A percentile compares a stretch with the other conserved stretches of the same genome.
Conservation (phyloP, 2,329 filamentous ascomycete species). For the Aaosphaeria pasadenensis region DNA sequence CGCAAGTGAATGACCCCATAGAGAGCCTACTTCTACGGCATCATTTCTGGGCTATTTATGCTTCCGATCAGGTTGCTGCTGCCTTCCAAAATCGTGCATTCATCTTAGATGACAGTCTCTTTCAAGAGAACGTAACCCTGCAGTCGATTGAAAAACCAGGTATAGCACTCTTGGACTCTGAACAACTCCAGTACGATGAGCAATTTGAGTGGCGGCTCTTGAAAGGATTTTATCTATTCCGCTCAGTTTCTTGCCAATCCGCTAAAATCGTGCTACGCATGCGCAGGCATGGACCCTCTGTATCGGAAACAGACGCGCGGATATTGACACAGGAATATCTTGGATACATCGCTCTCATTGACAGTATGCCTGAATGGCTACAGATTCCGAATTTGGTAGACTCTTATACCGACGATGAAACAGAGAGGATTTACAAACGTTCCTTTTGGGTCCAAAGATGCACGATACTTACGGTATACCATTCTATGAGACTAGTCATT, state of each 20-base stretch:
- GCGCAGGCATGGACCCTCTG: background rate
- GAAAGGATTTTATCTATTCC: background rate
- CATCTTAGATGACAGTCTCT: conserved; percentile 1
- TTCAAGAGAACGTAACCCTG: background rate
- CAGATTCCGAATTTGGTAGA: background rate
- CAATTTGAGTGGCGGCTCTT: background rate
- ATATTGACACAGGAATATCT: background rate
- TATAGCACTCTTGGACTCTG: background rate
- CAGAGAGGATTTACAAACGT: background rate
- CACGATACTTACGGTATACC: background rate
- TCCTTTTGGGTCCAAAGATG: conserved; percentile 2
- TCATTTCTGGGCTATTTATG: conserved; percentile 2
- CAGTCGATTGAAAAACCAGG: too few species aligned
- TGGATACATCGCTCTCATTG: background rate
- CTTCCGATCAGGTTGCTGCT: background rate
- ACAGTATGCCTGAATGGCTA: background rate
- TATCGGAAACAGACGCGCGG: background rate
- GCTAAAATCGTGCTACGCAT: background rate
- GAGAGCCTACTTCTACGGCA: conserved; percentile 1
- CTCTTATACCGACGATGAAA: background rate
- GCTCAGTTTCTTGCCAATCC: background rate
- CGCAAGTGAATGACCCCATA: background rate
- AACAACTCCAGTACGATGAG: background rate
- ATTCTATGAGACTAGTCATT: background rate
- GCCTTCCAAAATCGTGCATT: background rate